phyloP scores from a whole-genome alignment of 2,329 filamentous ascomycete species.

The Acarospora socialis region DNA sequence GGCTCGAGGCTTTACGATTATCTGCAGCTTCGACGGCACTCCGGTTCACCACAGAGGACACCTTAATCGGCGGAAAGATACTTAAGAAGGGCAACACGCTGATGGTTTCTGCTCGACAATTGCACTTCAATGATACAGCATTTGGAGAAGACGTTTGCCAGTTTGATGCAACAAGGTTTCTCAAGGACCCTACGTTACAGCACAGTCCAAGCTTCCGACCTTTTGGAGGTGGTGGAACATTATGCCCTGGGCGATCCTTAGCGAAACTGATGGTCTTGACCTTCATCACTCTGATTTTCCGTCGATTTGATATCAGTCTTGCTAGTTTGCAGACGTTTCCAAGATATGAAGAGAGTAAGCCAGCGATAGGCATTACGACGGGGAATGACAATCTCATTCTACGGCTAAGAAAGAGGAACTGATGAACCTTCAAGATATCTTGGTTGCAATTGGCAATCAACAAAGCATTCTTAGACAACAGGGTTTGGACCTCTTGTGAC shows the following conservation, averaged over 20 bases:
- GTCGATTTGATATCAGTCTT: conserved; percentile 5
- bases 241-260: conserved; percentile 13
- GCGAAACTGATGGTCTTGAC: conserved; percentile 11
- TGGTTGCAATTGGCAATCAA: too few species aligned
- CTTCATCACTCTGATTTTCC: conserved; percentile 8
- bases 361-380: conserved; percentile 6
- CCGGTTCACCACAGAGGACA: conserved; percentile 9
- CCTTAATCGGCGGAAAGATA: conserved; percentile 9
- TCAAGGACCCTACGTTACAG: conserved; percentile 6
- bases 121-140: conserved; percentile 10
- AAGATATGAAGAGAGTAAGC: neutral
- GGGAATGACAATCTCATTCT: too few species aligned
- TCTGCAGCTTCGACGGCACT: conserved; percentile 4
- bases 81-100: conserved; percentile 9
- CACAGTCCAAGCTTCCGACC: conserved; percentile 9
- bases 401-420: too few species aligned
- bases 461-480: too few species aligned
- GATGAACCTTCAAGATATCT: too few species aligned
- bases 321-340: neutral
- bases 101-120: conserved; percentile 13
- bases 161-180: conserved; percentile 11
- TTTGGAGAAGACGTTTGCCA: conserved; percentile 10
- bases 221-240: conserved; percentile 11
- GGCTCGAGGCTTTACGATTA: conserved; percentile 9
- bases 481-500: too few species aligned